These are phyloP conservation scores for Chimonanthus salicifolius DNA, from an alignment of 164 flowering plant species.

Conservation along the genomic window DNA sequence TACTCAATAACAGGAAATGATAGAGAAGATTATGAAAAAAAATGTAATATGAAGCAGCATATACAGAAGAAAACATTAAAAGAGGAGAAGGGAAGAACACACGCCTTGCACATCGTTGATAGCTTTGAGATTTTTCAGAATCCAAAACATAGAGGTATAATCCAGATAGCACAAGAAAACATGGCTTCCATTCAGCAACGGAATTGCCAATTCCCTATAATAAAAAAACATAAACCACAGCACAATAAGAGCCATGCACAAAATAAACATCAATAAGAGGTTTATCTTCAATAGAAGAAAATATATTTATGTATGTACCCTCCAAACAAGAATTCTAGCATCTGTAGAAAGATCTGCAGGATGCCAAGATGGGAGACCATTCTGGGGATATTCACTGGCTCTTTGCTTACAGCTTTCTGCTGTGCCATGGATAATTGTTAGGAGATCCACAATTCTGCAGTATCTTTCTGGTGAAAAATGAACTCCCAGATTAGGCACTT, in stretches of 20 bases:
- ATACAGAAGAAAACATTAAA: neutral
- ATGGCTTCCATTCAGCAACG: constrained; percentile 89
- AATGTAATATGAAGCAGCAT: neutral
- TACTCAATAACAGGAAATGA: neutral
- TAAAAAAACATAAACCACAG: constrained; percentile 11
- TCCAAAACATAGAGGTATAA: constrained; percentile 80
- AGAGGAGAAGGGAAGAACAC: constrained; percentile 2
- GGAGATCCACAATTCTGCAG: constrained; percentile 56
- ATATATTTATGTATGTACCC: constrained; percentile 35
- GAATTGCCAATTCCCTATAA: constrained; percentile 93
- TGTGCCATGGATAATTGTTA: constrained; percentile 53
- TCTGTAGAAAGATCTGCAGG: constrained; percentile 68
- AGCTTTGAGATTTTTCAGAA: constrained; percentile 59
- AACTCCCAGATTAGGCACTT: constrained; percentile 88
- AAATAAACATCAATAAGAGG: neutral
- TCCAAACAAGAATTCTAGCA: constrained; percentile 90
- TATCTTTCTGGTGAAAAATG: constrained; percentile 92
- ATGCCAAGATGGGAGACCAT: constrained; percentile 52
- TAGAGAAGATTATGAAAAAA: neutral
- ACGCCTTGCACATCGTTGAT: constrained; percentile 80
- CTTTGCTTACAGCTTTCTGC: constrained; percentile 33
- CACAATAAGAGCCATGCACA: neutral
- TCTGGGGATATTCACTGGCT: constrained; percentile 30
- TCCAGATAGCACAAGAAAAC: constrained; percentile 80
- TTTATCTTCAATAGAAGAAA: neutral